These are phyloP conservation scores for Nakaseomyces glabratus DNA, from an alignment of 1,139 yeast species.

Conservation along the genomic window DNA sequence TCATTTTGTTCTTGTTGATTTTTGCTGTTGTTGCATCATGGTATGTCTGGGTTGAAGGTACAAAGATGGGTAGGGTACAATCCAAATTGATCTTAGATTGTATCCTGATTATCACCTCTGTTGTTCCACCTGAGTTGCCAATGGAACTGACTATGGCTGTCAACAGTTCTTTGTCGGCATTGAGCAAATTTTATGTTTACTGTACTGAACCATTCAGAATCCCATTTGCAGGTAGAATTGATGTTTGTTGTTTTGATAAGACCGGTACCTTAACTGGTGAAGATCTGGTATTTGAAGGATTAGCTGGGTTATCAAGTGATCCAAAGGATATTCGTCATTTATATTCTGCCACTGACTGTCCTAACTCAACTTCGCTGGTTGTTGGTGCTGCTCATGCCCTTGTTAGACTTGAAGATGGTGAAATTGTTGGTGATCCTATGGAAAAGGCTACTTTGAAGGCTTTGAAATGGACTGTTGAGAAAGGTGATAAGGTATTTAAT, in stretches of 20 bases:
- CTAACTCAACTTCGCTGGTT: slow-evolving; percentile 59
- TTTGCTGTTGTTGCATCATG: slow-evolving; percentile 95
- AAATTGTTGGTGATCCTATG: slow-evolving; percentile 98
- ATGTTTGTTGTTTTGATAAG: slow-evolving; percentile 96
- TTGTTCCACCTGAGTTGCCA: slow-evolving; percentile 98
- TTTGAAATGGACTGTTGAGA: slow-evolving; percentile 76
- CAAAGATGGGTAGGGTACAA: slow-evolving; percentile 89
- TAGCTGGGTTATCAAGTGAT: slow-evolving; percentile 65
- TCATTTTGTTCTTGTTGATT: slow-evolving; percentile 76
- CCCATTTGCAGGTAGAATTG: slow-evolving; percentile 96
- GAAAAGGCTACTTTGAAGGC: slow-evolving; percentile 92
- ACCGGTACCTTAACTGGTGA: slow-evolving; percentile 98
- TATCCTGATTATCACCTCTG: slow-evolving; percentile 90
- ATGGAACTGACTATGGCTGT: slow-evolving; percentile 99
- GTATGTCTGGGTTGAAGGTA: slow-evolving; percentile 98
- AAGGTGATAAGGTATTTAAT: slow-evolving; percentile 50
- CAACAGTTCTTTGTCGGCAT: slow-evolving; percentile 77
- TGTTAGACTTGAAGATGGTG: slow-evolving; percentile 90
- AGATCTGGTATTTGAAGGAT: slow-evolving; percentile 91
- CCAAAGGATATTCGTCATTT: slow-evolving; percentile 46
- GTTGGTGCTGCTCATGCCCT: slow-evolving; percentile 96
- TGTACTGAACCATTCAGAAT: slow-evolving; percentile 99
- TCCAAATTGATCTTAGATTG: slow-evolving; percentile 91
- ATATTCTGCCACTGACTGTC: slow-evolving; percentile 48
- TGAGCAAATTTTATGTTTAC: slow-evolving; percentile 79